A percentile compares a stretch with the other conserved stretches of the same genome.
phyloP scores from a whole-genome alignment of 2,329 filamentous ascomycete species.

The Neocatenulostroma microsporum region DNA sequence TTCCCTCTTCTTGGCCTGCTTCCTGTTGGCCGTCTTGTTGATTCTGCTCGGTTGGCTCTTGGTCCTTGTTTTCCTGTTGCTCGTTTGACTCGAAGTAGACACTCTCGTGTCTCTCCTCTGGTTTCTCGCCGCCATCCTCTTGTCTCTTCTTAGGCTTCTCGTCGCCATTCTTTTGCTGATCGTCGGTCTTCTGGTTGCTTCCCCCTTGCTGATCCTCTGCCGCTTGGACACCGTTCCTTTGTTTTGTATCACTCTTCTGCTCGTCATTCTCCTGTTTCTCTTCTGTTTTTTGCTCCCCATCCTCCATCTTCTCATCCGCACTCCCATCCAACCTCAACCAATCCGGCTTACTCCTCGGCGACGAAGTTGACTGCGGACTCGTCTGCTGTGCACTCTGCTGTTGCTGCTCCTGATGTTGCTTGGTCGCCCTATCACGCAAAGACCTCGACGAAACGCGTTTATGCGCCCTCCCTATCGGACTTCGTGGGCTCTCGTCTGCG shows the following conservation, averaged over 20 bases:
- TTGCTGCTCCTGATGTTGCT: constrained; percentile 9
- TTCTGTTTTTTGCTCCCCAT: neutral
- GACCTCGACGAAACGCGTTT: constrained; percentile 21
- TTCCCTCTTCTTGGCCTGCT: neutral
- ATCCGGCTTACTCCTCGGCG: too few species aligned
- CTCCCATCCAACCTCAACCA: too few species aligned
- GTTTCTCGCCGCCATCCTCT: neutral
- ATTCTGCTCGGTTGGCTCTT: neutral
- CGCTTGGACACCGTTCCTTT: too few species aligned
- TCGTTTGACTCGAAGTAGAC: constrained; percentile 1
- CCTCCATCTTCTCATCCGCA: neutral
- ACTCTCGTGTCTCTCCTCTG: neutral
- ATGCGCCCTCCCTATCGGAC: constrained; percentile 20
- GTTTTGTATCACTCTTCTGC: too few species aligned
- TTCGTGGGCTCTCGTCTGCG: constrained; percentile 24
- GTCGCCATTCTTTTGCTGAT: neutral
- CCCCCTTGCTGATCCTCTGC: too few species aligned
- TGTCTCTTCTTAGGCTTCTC: neutral
- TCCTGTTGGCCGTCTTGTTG: neutral
- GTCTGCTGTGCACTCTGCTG: neutral
- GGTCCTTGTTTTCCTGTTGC: neutral
- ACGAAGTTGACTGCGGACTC: neutral
- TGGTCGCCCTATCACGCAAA: constrained; percentile 15
- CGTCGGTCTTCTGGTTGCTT: too few species aligned
- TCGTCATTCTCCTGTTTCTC: neutral